Conservation (phyloP, 176 grass and related monocot species). For the Rhynchospora tenuis region DNA sequence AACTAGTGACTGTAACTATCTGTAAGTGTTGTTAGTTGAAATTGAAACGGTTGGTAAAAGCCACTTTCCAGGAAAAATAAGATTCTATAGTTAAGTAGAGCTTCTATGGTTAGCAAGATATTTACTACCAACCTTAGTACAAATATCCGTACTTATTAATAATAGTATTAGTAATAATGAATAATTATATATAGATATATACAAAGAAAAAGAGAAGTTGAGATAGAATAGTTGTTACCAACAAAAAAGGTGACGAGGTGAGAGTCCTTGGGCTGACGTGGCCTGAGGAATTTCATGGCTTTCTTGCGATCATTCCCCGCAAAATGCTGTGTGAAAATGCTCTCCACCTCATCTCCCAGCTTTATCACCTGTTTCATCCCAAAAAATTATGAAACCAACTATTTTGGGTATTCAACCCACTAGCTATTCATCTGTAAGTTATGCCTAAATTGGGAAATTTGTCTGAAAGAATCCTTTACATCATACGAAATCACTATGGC, state of each 20-base stretch:
- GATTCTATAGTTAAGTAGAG: no score
- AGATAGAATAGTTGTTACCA: slow-evolving; percentile 12
- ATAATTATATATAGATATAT: neutral
- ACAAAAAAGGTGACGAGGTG: slow-evolving; percentile 39
- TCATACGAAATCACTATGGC: neutral
- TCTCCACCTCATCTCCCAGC: slow-evolving; percentile 36
- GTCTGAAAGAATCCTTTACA: neutral
- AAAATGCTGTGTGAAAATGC: slow-evolving; percentile 37
- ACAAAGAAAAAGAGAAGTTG: neutral
- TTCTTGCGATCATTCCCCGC: slow-evolving; percentile 32
- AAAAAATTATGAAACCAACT: neutral
- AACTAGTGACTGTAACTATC: neutral
- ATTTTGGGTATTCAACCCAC: no score
- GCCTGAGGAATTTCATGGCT: slow-evolving; percentile 41
- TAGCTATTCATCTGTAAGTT: neutral
- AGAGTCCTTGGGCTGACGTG: slow-evolving; percentile 31
- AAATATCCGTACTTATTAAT: neutral
- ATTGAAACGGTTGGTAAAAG: no score
- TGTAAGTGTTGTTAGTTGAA: neutral
- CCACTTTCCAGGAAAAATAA: no score
- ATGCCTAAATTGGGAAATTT: neutral
- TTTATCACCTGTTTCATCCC: slow-evolving; percentile 21
- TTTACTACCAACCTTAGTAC: neutral
- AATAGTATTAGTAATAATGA: neutral
- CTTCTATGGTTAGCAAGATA: neutral